phyloP scores from a whole-genome alignment of 305 asterid genomes.

The Plantago coronopus region DNA sequence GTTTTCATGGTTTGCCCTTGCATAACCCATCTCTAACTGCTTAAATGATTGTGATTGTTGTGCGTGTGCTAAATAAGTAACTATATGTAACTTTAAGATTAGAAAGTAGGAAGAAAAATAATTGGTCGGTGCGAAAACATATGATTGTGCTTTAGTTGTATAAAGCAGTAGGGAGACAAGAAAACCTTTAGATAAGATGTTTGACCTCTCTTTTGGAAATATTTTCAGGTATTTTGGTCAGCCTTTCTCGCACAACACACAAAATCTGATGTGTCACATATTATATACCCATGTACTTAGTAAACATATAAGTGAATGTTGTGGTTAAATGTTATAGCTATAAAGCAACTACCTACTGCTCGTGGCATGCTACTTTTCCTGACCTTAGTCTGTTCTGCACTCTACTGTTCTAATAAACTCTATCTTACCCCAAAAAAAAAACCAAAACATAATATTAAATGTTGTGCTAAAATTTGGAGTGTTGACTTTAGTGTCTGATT shows the following conservation, averaged over 20 bases:
- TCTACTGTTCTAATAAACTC: neutral
- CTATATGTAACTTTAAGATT: neutral
- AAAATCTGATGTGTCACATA: no score
- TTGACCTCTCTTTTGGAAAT: neutral
- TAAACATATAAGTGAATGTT: no score
- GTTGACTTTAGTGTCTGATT: constrained; percentile 3
- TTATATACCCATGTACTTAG: neutral
- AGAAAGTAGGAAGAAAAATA: neutral
- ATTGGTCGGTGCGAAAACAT: neutral
- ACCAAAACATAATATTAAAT: neutral
- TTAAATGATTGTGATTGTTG: no score
- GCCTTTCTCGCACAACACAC: neutral
- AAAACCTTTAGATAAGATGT: neutral
- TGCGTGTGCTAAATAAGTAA: no score
- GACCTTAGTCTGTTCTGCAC: neutral
- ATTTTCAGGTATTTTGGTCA: neutral
- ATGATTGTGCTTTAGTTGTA: neutral
- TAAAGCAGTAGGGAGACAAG: neutral
- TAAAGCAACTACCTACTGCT: neutral
- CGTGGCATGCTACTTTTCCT: neutral
- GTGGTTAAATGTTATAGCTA: neutral
- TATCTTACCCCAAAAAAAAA: neutral
- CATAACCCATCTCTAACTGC: neutral
- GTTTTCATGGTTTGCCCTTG: neutral
- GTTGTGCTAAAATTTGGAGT: neutral